Evolutionary conservation across 2,329 filamentous ascomycete genomes (phyloP).

Genomic region (Nakataea oryzae): DNA sequence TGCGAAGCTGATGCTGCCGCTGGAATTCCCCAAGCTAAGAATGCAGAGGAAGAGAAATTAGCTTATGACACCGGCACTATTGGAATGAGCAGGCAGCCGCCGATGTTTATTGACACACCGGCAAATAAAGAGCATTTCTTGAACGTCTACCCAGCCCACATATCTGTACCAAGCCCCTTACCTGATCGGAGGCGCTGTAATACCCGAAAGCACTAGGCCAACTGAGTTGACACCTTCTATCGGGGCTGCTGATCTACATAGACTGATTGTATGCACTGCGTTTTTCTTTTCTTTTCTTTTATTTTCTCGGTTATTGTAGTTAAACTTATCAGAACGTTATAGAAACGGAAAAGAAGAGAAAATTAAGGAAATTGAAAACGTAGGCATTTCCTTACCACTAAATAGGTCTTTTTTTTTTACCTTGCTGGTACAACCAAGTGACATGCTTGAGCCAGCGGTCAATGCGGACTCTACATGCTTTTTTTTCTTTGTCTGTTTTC

Average conservation of each 20-base stretch:
- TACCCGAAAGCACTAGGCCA: background rate
- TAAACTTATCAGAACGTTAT: too few species aligned
- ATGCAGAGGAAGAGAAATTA: background rate
- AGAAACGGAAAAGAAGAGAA: too few species aligned
- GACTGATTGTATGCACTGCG: background rate
- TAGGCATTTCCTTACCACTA: too few species aligned
- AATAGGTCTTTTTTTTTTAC: too few species aligned
- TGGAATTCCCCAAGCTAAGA: conserved; percentile 65
- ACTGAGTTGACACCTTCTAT: background rate
- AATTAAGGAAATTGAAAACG: too few species aligned
- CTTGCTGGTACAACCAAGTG: too few species aligned
- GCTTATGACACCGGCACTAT: background rate
- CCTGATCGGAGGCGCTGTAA: background rate
- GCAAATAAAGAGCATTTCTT: background rate
- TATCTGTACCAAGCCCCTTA: background rate
- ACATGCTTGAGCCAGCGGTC: too few species aligned
- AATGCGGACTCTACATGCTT: too few species aligned
- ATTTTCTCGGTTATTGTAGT: too few species aligned
- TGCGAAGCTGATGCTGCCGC: conserved; percentile 64
- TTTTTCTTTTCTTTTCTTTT: too few species aligned
- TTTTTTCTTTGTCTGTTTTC: too few species aligned
- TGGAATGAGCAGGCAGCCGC: background rate
- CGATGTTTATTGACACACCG: background rate
- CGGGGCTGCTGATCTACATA: background rate
- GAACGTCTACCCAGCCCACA: background rate